phyloP scores from a whole-genome alignment of 495 filamentous ascomycete genomes.

The Aspergillus bridgeri region DNA sequence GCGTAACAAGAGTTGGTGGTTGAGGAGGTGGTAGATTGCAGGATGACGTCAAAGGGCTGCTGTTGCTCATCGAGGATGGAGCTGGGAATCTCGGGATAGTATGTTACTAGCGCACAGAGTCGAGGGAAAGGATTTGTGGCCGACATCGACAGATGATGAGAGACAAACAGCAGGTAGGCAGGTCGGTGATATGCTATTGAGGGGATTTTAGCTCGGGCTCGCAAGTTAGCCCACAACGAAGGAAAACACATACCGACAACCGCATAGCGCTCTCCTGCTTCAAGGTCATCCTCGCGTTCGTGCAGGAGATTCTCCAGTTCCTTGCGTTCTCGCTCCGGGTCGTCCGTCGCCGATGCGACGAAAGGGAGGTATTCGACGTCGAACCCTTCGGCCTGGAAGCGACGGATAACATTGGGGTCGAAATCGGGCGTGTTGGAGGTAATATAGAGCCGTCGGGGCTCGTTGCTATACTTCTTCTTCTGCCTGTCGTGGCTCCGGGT shows the following conservation, averaged over 20 bases:
- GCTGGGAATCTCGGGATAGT: conserved; percentile 47
- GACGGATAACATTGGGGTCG: conserved; percentile 48
- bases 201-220: background rate
- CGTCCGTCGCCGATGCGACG: conserved; percentile 32
- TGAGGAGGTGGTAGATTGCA: conserved; percentile 25
- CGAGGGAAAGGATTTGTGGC: conserved; percentile 39
- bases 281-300: conserved; percentile 43
- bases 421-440: conserved; percentile 59
- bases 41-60: conserved; percentile 5
- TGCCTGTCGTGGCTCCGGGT: conserved; percentile 8
- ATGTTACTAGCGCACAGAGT: conserved; percentile 52
- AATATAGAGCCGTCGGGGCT: conserved; percentile 48
- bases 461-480: conserved; percentile 12
- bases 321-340: conserved; percentile 33
- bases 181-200: conserved; percentile 52
- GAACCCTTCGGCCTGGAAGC: conserved; percentile 65
- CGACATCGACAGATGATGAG: conserved; percentile 41
- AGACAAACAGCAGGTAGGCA: conserved; percentile 52
- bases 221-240: background rate
- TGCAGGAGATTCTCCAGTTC: conserved; percentile 43
- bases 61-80: background rate
- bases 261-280: conserved; percentile 44
- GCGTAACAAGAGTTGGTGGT: conserved; percentile 36
- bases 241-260: conserved; percentile 38
- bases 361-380: conserved; percentile 58